These are phyloP conservation scores for Acacia acuminata DNA, from an alignment of 306 rosid species.

Conservation along the genomic window DNA sequence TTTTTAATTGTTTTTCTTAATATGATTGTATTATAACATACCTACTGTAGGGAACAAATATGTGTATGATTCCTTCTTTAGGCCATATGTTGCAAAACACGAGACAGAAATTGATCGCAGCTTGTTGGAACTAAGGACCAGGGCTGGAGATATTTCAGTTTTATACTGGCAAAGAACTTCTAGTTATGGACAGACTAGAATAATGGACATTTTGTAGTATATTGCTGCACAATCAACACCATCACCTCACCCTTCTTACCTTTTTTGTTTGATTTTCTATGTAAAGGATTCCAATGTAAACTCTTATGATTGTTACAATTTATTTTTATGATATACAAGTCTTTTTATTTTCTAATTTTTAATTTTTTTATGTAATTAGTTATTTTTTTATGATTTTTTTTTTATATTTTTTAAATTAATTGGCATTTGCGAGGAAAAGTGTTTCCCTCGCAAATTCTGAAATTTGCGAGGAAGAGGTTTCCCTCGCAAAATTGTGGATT, in stretches of 20 bases:
- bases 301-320: too few species aligned
- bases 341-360: too few species aligned
- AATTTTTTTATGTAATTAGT: too few species aligned
- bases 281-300: too few species aligned
- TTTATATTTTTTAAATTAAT: too few species aligned
- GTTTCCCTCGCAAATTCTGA: too few species aligned
- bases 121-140: conserved; percentile 79
- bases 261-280: too few species aligned
- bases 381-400: too few species aligned
- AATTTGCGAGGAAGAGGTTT: too few species aligned
- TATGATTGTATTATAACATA: conserved; percentile 18
- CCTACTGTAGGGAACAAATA: conserved; percentile 73
- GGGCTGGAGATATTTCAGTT: conserved; percentile 77
- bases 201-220: conserved; percentile 78
- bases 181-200: conserved; percentile 84
- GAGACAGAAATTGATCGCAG: conserved; percentile 88
- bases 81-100: conserved; percentile 90
- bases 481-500: too few species aligned
- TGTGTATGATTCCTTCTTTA: conserved; percentile 92
- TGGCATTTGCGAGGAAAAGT: too few species aligned
- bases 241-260: conserved; percentile 67
- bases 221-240: conserved; percentile 87
- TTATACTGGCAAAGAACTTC: conserved; percentile 86
- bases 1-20: conserved; percentile 13
- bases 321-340: too few species aligned